Evolutionary conservation across 2,329 filamentous ascomycete species (phyloP), one percentile per base, ranked within the genome.

Genomic region (Monilinia polystroma): DNA sequence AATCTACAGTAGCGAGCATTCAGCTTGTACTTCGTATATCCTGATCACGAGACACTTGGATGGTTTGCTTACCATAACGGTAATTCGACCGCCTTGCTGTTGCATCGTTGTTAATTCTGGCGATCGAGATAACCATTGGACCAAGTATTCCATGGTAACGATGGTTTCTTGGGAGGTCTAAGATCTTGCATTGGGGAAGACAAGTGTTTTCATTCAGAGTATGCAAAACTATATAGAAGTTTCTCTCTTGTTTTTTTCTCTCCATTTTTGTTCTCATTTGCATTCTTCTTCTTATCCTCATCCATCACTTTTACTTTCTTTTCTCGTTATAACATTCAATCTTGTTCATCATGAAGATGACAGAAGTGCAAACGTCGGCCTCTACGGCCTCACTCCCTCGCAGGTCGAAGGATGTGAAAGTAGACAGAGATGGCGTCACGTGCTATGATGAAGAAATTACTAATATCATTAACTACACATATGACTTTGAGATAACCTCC

Each of bases 381-480:
- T 51, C 43, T 47, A 26, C 29, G 49, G 18, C 41, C 20, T 53
- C 64, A 38, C 32, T 26, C 20, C 16, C 55, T 60, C 55, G 64
- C 64, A 52, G 45, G 45, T 16, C 16, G 20, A 60, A 32, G 47
- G 41, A n/a, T 52, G 45, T 23, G 18, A 59, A n/a, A 38, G 55
- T 49, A 43, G 47, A 49, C 23, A 60, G 55, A 32, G 63, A 63
- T 43, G 35, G 52, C 23, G 8, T 26, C 26, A 51, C 18, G n/a
- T 43, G n/a, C 20, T 71, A 70, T 26, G 72, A 73, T 35, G 63
- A 69, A 41, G 57, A 72, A 12, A 45, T 73, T 32, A 47, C 65
- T 11, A 63, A 67, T 20, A 72, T 73, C 58, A 59, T 56, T 18
- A 59, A 68, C 20, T 73, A 73, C 66, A 68, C 71, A 49, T 73